These are phyloP conservation scores for Botrytis elliptica DNA, from an alignment of 2,329 filamentous ascomycete genomes.

Conservation along the genomic window DNA sequence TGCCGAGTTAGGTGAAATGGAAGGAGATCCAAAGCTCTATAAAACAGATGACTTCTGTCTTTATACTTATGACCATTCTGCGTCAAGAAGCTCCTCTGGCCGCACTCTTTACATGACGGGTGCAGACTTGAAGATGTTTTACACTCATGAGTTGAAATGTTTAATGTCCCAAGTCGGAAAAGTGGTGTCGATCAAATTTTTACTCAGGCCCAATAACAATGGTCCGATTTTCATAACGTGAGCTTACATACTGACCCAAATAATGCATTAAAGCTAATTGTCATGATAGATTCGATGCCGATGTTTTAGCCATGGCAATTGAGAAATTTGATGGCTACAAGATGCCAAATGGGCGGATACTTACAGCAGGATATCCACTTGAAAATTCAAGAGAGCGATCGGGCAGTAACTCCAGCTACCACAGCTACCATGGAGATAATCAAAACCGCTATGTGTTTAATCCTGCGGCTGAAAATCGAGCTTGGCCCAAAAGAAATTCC, in stretches of 20 bases:
- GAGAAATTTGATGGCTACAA: conserved; percentile 14
- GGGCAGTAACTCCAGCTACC: conserved; percentile 23
- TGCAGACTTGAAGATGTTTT: conserved; percentile 22
- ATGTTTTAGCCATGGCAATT: conserved; percentile 11
- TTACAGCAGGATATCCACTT: conserved; percentile 16
- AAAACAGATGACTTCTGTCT: background rate
- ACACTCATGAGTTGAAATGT: conserved; percentile 26
- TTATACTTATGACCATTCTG: background rate
- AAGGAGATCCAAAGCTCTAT: conserved; percentile 5
- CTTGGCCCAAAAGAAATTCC: conserved; percentile 4
- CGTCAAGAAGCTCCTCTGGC: background rate
- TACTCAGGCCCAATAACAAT: background rate
- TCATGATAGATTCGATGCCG: conserved; percentile 12
- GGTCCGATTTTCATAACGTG: conserved; percentile 30
- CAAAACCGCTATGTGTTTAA: background rate
- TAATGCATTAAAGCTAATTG: background rate
- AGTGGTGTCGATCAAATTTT: conserved; percentile 31
- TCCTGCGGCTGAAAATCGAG: background rate
- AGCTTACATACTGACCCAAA: conserved; percentile 16
- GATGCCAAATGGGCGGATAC: conserved; percentile 4
- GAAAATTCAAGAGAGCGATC: conserved; percentile 20
- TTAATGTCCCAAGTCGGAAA: conserved; percentile 30
- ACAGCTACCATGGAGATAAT: conserved; percentile 7
- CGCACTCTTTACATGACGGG: conserved; percentile 28
- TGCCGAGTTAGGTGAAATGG: background rate